phyloP scores from a whole-genome alignment of 345 rosid species.

The Citrus hindsii region DNA sequence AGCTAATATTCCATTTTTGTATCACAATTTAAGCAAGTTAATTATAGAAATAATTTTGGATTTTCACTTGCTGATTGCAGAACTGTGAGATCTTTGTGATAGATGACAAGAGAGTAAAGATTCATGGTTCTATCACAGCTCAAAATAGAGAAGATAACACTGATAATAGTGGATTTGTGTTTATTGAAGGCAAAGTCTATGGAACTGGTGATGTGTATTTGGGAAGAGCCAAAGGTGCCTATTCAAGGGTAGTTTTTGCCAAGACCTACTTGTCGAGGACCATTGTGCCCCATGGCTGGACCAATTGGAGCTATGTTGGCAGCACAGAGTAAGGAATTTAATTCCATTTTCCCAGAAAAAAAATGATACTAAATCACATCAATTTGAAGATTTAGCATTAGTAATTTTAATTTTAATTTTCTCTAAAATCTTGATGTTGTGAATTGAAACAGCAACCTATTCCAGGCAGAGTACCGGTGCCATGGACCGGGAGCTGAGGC shows the following conservation, averaged over 20 bases:
- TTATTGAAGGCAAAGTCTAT: slow-evolving; percentile 64
- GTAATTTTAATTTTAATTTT: too few species aligned
- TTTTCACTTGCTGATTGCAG: slow-evolving; percentile 30
- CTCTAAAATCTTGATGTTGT: neutral
- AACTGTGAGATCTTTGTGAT: slow-evolving; percentile 75
- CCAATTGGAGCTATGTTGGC: slow-evolving; percentile 75
- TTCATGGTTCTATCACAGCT: slow-evolving; percentile 80
- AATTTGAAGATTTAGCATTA: neutral
- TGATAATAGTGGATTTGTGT: slow-evolving; percentile 69
- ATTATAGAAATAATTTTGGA: neutral
- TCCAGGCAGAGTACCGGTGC: slow-evolving; percentile 67
- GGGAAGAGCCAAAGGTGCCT: slow-evolving; percentile 80
- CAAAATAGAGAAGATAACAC: slow-evolving; percentile 49
- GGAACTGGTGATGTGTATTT: slow-evolving; percentile 58
- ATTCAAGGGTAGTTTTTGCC: slow-evolving; percentile 64
- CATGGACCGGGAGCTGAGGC: slow-evolving; percentile 77
- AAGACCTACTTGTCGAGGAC: slow-evolving; percentile 67
- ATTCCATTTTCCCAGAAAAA: neutral
- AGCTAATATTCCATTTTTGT: neutral
- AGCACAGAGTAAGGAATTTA: slow-evolving; percentile 45
- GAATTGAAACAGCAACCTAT: slow-evolving; percentile 39
- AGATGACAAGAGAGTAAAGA: slow-evolving; percentile 63
- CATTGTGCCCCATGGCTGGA: slow-evolving; percentile 71
- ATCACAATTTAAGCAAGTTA: neutral
- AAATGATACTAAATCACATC: neutral